Base-by-base conservation (phyloP, 1,284 basidiomycete species). In the Ustilago xerochloae region DNA sequence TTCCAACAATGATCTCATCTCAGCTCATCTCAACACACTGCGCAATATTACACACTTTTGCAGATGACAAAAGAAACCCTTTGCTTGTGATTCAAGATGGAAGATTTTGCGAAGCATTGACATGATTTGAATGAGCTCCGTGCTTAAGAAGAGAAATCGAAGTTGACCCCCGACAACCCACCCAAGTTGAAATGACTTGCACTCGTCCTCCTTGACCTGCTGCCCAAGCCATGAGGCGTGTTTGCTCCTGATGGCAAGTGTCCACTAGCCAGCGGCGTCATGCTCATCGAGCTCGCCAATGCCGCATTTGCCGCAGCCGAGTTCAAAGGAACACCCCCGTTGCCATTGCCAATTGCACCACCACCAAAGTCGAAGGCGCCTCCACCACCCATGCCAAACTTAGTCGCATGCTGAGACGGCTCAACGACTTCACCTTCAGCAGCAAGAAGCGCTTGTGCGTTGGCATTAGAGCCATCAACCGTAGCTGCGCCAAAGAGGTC, bases 341-440 rank as follows among this genome's bases (percentile, higher is more conserved):
- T 74, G 18, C 73, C 76, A 24, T 75, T 75, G 1, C 58, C 75
- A 26, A 68, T 70, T 20, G 59, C 66, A 4, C 76, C 76, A 8
- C 77, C 71, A 48, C 59, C 75, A 50, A 76, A 73, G 33, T 68
- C 78, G 28, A 75, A 75, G 10, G 58, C 68, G 2, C 60, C 66
- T 6, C 65, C 72, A 20, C 76, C 71, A 18, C 72, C 72, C 72
- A 75, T 75, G 13, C 72, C 72, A n/a, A 75, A 75, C 51, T 71
- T 75, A 39, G 72, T 62, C 4, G 52, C 50, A 43, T 67, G 63
- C 18, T 55, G 69, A 0, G 35, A 15, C 7, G 70, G 38, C 4
- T 61, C 64, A 2, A 46, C 55, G 6, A 48, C 30, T 10, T 66
- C 68, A 2, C 54, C 33, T 22, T 59, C 63, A 36, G 56, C 32